Base-by-base conservation (phyloP, 306 rosid genomes). In the Glycine tomentella region DNA sequence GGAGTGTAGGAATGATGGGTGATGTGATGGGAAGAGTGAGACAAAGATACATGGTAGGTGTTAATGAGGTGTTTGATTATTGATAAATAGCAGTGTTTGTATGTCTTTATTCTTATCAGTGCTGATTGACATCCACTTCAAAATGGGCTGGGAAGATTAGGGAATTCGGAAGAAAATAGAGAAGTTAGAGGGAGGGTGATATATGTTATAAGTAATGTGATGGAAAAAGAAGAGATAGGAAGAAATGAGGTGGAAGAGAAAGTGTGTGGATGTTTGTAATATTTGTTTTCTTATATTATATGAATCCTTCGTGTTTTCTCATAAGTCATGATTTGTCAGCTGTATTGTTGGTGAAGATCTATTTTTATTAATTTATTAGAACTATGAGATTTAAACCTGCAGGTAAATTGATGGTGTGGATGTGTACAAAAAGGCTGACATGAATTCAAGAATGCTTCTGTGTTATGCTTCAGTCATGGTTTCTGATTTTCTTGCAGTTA, bases 391-490 rank as follows among this genome's bases (percentile, higher is more conserved):
- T 52, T 53, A 2, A 25, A n/a, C 53, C 17, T 67, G 10, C 31
- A 8, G 61, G 17, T 45, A 56, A 17, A 42, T 56, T n/a, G 12
- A 53, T 14, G 16, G 44, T 49, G 33, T 4, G 3, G 56, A 15
- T 9, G 6, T 4, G 34, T 17, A 76, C 48, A 15, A 20, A 31
- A 9, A 78, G 9, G 38, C 15, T 52, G 8, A 13, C 57, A 52
- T 13, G 2, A 5, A 52, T 17, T 52, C 57, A 14, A 15, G 10
- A 15, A 56, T 53, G 59, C 17, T 68, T 5, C 6, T 74, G 42
- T 63, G 31, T 64, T 45, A 46, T 25, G 66, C 68, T 38, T 71
- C 50, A 44, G 8, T 45, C 70, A n/a, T 75, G 50, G 11, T 78
- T 81, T 50, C 17, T 1, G 13, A 31, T 51, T 77, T 59, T 51